A percentile compares a stretch with the other conserved stretches of the same genome.
Conservation (phyloP, 495 filamentous ascomycete genomes). For the Astrothelium subdiscretum region DNA sequence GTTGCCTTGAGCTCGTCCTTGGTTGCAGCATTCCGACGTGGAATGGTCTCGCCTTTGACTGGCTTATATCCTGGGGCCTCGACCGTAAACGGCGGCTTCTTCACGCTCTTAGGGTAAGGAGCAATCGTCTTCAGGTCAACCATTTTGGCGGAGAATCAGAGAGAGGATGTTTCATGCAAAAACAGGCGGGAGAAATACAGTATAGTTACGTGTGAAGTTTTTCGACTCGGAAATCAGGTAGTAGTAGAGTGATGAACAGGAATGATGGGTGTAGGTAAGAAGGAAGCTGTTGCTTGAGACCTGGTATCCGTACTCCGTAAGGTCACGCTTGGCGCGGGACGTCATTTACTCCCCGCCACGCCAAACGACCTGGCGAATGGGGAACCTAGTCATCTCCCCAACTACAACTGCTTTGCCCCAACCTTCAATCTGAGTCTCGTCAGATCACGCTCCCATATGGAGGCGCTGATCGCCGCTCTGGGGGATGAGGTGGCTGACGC, state of each 20-base stretch:
- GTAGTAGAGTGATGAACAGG: too few relatives aligned
- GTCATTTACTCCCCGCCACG: not conserved
- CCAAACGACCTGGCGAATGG: not conserved
- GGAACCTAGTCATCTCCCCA: too few relatives aligned
- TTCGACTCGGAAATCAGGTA: too few relatives aligned
- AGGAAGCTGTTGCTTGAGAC: not conserved
- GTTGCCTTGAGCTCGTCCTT: slow-evolving; percentile 57
- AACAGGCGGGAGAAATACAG: not conserved
- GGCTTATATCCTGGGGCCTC: slow-evolving; percentile 62
- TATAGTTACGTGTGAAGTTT: not conserved
- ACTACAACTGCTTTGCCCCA: too few relatives aligned
- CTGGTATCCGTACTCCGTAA: too few relatives aligned
- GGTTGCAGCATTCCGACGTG: slow-evolving; percentile 62
- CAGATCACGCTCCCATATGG: not conserved
- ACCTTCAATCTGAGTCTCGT: not conserved
- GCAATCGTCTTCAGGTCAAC: slow-evolving; percentile 33
- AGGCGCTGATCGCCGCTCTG: slow-evolving; percentile 21
- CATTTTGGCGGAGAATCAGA: slow-evolving; percentile 6
- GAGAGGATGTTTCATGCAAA: not conserved
- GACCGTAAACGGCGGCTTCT: slow-evolving; percentile 60
- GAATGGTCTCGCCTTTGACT: slow-evolving; percentile 80
- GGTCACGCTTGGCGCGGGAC: too few relatives aligned
- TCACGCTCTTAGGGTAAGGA: slow-evolving; percentile 50
- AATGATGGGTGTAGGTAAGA: not conserved
- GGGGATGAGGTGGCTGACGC: slow-evolving; percentile 24